These are phyloP conservation scores for Apiotrichum akiyoshidainum DNA, from an alignment of 1,284 basidiomycete species.

Conservation along the genomic window DNA sequence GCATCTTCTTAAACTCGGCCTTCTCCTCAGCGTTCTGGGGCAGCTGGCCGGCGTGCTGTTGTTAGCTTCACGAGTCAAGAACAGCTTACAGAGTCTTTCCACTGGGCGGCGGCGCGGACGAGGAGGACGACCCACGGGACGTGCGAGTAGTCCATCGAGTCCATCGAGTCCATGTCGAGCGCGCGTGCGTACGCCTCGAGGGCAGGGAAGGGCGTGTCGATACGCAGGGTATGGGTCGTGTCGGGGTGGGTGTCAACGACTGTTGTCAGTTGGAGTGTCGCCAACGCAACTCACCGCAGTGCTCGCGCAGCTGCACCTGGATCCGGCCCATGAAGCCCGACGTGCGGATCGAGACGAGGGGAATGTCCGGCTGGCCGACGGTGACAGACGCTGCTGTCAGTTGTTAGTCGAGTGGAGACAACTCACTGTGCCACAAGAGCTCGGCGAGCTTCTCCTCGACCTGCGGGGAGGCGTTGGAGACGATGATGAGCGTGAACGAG, in stretches of 20 bases:
- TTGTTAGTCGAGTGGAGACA: background rate
- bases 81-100: constrained; percentile 58
- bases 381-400: constrained; percentile 33
- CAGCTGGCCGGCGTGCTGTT: constrained; percentile 30
- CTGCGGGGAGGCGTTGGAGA: constrained; percentile 67
- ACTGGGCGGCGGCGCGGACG: constrained; percentile 73
- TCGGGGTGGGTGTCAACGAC: constrained; percentile 94
- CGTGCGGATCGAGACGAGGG: constrained; percentile 72
- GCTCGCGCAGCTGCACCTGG: constrained; percentile 78
- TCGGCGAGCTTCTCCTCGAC: constrained; percentile 62
- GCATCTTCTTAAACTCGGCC: constrained; percentile 67
- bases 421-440: constrained; percentile 62
- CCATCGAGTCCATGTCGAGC: constrained; percentile 70
- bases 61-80: constrained; percentile 4
- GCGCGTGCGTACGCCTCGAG: constrained; percentile 68
- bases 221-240: constrained; percentile 72
- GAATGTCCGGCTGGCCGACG: constrained; percentile 54
- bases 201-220: constrained; percentile 82
- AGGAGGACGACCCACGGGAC: constrained; percentile 83
- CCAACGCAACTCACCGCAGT: constrained; percentile 61
- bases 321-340: constrained; percentile 87
- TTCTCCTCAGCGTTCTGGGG: constrained; percentile 62
- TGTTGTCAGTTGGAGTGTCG: constrained; percentile 37
- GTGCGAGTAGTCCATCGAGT: constrained; percentile 80
- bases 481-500: constrained; percentile 74